Evolutionary conservation across 2,329 filamentous ascomycete species (phyloP).

Genomic region (Zymoseptoria crescenta): DNA sequence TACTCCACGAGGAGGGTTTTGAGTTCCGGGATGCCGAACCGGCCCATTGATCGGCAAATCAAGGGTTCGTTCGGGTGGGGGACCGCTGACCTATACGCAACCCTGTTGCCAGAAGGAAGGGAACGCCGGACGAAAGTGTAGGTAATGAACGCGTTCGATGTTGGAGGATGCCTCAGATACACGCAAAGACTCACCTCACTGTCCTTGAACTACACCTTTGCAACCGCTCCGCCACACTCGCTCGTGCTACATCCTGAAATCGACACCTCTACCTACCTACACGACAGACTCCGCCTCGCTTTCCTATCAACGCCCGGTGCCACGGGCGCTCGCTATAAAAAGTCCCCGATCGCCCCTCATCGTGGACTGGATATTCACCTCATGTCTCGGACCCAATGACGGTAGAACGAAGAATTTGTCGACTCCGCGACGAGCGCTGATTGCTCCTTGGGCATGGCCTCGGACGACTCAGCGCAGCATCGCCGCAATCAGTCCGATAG

Average conservation of each 20-base stretch:
- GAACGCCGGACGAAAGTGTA: neutral
- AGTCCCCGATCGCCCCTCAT: neutral
- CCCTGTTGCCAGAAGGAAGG: neutral
- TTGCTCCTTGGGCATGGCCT: slow-evolving; percentile 36
- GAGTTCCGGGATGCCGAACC: neutral
- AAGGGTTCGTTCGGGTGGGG: too few relatives aligned
- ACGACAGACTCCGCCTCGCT: neutral
- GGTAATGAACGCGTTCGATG: neutral
- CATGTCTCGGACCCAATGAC: slow-evolving; percentile 1
- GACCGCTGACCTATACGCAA: neutral
- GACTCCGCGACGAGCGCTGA: slow-evolving; percentile 10
- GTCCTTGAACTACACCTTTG: neutral
- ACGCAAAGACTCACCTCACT: neutral
- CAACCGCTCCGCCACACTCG: neutral
- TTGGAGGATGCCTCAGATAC: neutral
- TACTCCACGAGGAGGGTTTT: neutral
- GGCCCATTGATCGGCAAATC: too few relatives aligned
- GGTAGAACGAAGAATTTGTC: neutral
- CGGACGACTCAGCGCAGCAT: slow-evolving; percentile 38
- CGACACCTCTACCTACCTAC: neutral
- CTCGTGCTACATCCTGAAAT: neutral
- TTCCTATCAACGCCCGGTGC: neutral
- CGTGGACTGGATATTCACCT: neutral
- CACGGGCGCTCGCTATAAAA: neutral
- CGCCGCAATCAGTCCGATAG: slow-evolving; percentile 42